These are phyloP conservation scores for Clarireedia sp. DNA, from an alignment of 2,329 filamentous ascomycete genomes.

Conservation along the genomic window DNA sequence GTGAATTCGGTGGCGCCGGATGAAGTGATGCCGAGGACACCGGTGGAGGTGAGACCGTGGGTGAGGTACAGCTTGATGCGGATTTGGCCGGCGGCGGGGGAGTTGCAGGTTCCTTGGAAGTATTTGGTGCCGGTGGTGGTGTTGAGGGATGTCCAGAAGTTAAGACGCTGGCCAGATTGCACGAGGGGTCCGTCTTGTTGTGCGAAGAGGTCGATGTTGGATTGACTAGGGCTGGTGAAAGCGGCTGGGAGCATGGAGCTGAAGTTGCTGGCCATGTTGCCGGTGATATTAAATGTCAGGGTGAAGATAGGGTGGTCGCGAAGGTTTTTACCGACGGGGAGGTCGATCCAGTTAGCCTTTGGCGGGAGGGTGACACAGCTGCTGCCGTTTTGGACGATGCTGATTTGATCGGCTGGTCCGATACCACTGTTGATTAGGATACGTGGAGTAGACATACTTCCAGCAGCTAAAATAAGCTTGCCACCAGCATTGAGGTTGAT, in stretches of 20 bases:
- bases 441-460: conserved; percentile 21
- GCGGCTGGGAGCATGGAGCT: conserved; percentile 18
- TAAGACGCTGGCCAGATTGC: conserved; percentile 4
- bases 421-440: conserved; percentile 28
- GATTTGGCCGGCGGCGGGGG: conserved; percentile 30
- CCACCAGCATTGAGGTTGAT: conserved; percentile 27
- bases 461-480: conserved; percentile 20
- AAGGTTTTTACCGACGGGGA: conserved; percentile 51
- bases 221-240: conserved; percentile 39
- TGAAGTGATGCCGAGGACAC: conserved; percentile 36
- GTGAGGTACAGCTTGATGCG: conserved; percentile 44
- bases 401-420: conserved; percentile 32
- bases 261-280: background rate
- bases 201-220: conserved; percentile 22
- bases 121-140: conserved; percentile 3
- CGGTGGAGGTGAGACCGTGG: conserved; percentile 41
- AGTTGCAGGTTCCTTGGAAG: conserved; percentile 8
- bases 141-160: conserved; percentile 8
- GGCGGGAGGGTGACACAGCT: conserved; percentile 34
- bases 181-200: background rate
- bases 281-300: conserved; percentile 18
- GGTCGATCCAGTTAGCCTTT: conserved; percentile 44
- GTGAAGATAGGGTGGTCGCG: conserved; percentile 46
- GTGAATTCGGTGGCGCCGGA: conserved; percentile 36
- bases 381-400: conserved; percentile 19